phyloP scores from a whole-genome alignment of 2,329 filamentous ascomycete genomes.

The Epichloe baconii region DNA sequence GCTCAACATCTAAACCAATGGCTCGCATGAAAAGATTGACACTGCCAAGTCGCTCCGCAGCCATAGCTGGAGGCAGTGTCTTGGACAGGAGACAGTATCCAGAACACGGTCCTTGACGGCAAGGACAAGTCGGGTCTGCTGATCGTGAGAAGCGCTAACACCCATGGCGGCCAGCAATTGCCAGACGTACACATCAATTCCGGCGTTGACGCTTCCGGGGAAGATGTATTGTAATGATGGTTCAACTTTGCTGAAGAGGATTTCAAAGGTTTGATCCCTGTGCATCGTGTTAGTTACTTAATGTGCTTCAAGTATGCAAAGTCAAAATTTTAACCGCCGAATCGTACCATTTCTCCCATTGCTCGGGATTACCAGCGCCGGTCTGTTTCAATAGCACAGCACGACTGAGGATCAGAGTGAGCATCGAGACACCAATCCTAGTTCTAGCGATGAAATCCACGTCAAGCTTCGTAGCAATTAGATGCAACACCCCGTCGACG shows the following conservation, averaged over 20 bases:
- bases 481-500: conserved; percentile 75
- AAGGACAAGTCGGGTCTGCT: conserved; percentile 87
- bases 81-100: conserved; percentile 87
- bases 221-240: conserved; percentile 76
- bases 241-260: conserved; percentile 78
- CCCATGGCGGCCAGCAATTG: conserved; percentile 93
- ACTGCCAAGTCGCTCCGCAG: conserved; percentile 69
- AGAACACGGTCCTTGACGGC: conserved; percentile 97
- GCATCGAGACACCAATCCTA: conserved; percentile 73
- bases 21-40: conserved; percentile 98
- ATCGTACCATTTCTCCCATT: conserved; percentile 68
- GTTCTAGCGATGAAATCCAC: conserved; percentile 76
- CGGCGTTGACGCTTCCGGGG: conserved; percentile 77
- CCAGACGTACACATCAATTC: conserved; percentile 95
- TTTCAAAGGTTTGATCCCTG: conserved; percentile 67
- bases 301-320: not conserved
- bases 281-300: conserved; percentile 17
- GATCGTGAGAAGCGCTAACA: conserved; percentile 82
- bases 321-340: not conserved
- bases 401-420: conserved; percentile 89
- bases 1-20: conserved; percentile 93
- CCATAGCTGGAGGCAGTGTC: conserved; percentile 77
- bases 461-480: conserved; percentile 74
- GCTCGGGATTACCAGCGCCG: conserved; percentile 52
- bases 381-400: conserved; percentile 87